phyloP scores from a whole-genome alignment of 805 yeast species.

The Starmerella bacillaris region DNA sequence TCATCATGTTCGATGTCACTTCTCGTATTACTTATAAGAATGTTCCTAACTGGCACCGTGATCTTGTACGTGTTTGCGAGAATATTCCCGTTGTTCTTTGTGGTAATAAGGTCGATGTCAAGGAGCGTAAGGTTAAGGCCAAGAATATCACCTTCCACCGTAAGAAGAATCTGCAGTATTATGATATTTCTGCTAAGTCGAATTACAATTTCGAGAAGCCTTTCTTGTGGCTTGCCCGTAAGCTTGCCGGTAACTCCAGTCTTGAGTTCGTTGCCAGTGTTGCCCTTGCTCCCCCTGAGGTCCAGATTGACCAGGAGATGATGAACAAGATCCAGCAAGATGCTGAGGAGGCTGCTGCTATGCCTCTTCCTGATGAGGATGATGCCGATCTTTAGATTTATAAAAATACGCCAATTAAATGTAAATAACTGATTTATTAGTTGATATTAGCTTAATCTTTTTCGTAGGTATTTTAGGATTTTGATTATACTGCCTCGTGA shows the following conservation, averaged over 20 bases:
- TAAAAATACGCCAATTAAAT: too few relatives aligned
- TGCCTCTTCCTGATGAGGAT: conserved; percentile 99
- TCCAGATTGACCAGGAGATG: conserved; percentile 85
- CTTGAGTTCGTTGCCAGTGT: conserved; percentile 98
- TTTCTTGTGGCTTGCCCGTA: conserved; percentile 99
- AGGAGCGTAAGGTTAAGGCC: conserved; percentile 99
- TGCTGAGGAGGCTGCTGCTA: conserved; percentile 98
- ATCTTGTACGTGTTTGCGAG: conserved; percentile 97
- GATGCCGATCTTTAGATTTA: conserved; percentile 99
- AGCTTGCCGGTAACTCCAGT: conserved; percentile 93
- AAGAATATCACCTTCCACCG: conserved; percentile 99
- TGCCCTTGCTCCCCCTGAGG: conserved; percentile 99
- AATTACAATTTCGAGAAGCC: conserved; percentile 99
- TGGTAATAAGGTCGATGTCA: conserved; percentile 99
- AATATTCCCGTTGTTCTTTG: conserved; percentile 97
- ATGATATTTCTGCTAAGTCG: conserved; percentile 98
- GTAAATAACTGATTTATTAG: too few relatives aligned
- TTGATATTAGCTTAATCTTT: too few relatives aligned
- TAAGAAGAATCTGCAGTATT: conserved; percentile 98
- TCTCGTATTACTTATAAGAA: conserved; percentile 98
- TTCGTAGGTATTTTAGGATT: too few relatives aligned
- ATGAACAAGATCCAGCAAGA: conserved; percentile 98
- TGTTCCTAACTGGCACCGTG: conserved; percentile 99
- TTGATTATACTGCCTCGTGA: too few relatives aligned
- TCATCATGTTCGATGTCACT: conserved; percentile 98